These are phyloP conservation scores for Lablab purpureus DNA, from an alignment of 306 rosid genomes.

Conservation along the genomic window DNA sequence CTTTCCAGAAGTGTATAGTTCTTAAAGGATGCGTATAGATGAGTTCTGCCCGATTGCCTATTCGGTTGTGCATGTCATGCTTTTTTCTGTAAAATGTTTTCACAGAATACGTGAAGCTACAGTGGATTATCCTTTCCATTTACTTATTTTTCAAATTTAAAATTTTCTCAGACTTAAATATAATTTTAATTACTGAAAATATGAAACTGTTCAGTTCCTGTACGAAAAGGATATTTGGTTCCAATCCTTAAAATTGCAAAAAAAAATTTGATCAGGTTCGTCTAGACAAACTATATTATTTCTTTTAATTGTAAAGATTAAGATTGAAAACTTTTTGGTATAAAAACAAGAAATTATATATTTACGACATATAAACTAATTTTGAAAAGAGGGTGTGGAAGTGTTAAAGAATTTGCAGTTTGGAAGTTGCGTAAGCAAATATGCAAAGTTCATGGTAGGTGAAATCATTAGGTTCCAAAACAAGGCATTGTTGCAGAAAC, in stretches of 20 bases:
- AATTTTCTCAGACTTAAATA: background rate
- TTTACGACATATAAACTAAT: background rate
- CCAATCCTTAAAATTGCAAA: background rate
- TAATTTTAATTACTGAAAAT: background rate
- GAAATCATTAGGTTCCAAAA: conserved; percentile 44
- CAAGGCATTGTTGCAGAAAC: conserved; percentile 68
- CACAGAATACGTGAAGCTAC: background rate
- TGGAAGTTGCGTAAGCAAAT: conserved; percentile 8
- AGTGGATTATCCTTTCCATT: background rate
- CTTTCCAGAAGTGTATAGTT: background rate
- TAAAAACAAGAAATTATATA: background rate
- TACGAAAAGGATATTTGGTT: background rate
- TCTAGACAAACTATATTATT: background rate
- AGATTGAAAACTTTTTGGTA: background rate
- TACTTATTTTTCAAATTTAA: background rate
- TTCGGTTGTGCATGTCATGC: background rate
- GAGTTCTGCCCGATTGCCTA: background rate
- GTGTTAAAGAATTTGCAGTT: background rate
- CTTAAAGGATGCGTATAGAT: background rate
- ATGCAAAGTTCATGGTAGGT: background rate
- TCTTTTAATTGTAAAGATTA: background rate
- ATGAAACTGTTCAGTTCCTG: background rate
- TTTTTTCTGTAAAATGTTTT: background rate
- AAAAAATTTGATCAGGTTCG: background rate
- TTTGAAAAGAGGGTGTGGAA: background rate